Evolutionary conservation across 164 flowering plant genomes (phyloP).

Genomic region (Cinnamomum chago): DNA sequence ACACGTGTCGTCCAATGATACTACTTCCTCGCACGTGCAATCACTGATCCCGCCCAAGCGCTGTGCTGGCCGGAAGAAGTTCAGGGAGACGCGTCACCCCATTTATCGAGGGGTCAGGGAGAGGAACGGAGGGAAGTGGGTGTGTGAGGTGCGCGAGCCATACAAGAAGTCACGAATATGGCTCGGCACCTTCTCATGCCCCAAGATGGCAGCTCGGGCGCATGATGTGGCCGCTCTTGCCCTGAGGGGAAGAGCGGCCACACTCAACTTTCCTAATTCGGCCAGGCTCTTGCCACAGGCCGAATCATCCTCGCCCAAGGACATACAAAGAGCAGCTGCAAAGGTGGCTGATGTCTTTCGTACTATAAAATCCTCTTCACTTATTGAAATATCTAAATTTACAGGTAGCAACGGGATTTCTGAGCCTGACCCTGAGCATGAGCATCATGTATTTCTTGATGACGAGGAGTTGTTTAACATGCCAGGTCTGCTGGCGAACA

Average conservation of each 20-base stretch:
- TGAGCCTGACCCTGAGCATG: background rate
- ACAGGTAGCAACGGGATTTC: slow-evolving; percentile 9
- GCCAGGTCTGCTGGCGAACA: slow-evolving; percentile 34
- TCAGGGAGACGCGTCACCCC: slow-evolving; percentile 45
- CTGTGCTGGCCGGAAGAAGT: slow-evolving; percentile 36
- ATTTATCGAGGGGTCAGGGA: slow-evolving; percentile 38
- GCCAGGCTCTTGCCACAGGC: slow-evolving; percentile 21
- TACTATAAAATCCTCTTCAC: background rate
- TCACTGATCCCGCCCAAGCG: slow-evolving; percentile 15
- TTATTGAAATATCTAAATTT: background rate
- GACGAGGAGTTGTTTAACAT: slow-evolving; percentile 25
- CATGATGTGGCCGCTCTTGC: slow-evolving; percentile 50
- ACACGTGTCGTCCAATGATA: background rate
- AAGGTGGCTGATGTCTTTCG: slow-evolving; percentile 24
- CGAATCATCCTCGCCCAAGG: slow-evolving; percentile 19
- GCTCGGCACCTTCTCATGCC: slow-evolving; percentile 48
- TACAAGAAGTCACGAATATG: slow-evolving; percentile 38
- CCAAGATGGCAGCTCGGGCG: slow-evolving; percentile 60
- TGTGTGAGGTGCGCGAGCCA: slow-evolving; percentile 48
- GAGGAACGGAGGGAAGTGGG: slow-evolving; percentile 40
- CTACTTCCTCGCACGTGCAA: background rate
- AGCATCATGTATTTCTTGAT: background rate
- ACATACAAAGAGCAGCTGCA: slow-evolving; percentile 27
- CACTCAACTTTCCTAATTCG: slow-evolving; percentile 40
- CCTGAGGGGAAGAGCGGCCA: slow-evolving; percentile 27